These are phyloP conservation scores for Apiotrichum brassicae DNA, from an alignment of 1,284 basidiomycete species.

Conservation along the genomic window DNA sequence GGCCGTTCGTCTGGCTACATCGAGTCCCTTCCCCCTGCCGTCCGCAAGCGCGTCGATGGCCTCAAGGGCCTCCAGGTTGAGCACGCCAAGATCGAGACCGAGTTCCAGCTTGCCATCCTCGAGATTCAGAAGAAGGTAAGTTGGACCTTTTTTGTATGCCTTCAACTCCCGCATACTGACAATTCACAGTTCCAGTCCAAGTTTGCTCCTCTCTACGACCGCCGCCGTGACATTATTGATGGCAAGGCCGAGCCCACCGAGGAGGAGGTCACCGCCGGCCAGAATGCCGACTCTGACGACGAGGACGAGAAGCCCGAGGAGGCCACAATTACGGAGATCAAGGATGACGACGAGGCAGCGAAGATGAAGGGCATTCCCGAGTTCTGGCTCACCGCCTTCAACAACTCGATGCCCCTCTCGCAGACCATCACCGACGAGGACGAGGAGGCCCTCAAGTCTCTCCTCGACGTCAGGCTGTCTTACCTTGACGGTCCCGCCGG, in stretches of 20 bases:
- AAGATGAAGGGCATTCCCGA: slow-evolving; percentile 69
- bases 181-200: slow-evolving; percentile 69
- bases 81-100: slow-evolving; percentile 85
- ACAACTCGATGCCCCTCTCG: slow-evolving; percentile 79
- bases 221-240: slow-evolving; percentile 74
- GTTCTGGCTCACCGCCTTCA: slow-evolving; percentile 95
- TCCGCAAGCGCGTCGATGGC: slow-evolving; percentile 81
- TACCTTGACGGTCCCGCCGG: slow-evolving; percentile 71
- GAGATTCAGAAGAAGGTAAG: slow-evolving; percentile 93
- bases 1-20: slow-evolving; percentile 79
- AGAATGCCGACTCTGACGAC: slow-evolving; percentile 55
- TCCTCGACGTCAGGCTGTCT: slow-evolving; percentile 62
- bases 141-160: background rate
- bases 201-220: slow-evolving; percentile 80
- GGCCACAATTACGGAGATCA: slow-evolving; percentile 37
- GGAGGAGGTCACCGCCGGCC: slow-evolving; percentile 78
- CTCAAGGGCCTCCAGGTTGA: slow-evolving; percentile 91
- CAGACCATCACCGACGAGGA: slow-evolving; percentile 93
- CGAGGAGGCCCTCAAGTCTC: slow-evolving; percentile 61
- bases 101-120: slow-evolving; percentile 94
- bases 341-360: slow-evolving; percentile 44
- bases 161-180: slow-evolving; percentile 9
- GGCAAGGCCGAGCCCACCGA: slow-evolving; percentile 68
- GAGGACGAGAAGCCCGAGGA: slow-evolving; percentile 50
- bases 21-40: slow-evolving; percentile 73